A percentile compares a stretch with the other conserved stretches of the same genome.
Conservation (phyloP, 2,329 filamentous ascomycete genomes). For the Corniculantispora saksenae region DNA sequence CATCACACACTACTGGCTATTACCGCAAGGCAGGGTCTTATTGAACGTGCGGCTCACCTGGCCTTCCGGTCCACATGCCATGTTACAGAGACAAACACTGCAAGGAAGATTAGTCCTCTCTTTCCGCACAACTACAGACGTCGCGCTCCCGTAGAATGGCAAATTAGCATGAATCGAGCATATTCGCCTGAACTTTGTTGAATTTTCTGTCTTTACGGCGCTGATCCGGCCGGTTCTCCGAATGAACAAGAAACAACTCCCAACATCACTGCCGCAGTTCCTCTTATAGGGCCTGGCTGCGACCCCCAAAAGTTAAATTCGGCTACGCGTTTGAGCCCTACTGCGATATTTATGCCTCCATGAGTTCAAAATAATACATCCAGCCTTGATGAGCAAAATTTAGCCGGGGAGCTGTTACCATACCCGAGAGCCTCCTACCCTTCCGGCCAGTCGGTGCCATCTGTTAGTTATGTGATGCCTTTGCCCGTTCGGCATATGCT, state of each 20-base stretch:
- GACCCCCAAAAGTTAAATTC: constrained; percentile 7
- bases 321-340: background rate
- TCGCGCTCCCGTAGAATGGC: background rate
- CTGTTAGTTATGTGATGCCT: background rate
- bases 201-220: background rate
- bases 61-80: background rate
- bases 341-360: background rate
- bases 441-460: background rate
- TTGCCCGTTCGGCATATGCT: background rate
- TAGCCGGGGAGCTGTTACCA: background rate
- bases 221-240: background rate
- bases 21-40: background rate
- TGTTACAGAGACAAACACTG: background rate
- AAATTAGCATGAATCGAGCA: background rate
- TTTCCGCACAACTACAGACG: background rate
- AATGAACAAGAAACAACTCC: background rate
- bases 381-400: background rate
- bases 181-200: background rate
- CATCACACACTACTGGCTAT: background rate
- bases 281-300: background rate
- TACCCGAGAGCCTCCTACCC: background rate
- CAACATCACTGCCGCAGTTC: background rate
- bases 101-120: too few species aligned
- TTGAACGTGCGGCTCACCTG: background rate
- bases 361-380: background rate